Percentiles rank a stretch among this genome's conserved stretches.
These are phyloP conservation scores for Onygenales sp. DNA, from an alignment of 2,329 filamentous ascomycete genomes.

Conservation along the genomic window DNA sequence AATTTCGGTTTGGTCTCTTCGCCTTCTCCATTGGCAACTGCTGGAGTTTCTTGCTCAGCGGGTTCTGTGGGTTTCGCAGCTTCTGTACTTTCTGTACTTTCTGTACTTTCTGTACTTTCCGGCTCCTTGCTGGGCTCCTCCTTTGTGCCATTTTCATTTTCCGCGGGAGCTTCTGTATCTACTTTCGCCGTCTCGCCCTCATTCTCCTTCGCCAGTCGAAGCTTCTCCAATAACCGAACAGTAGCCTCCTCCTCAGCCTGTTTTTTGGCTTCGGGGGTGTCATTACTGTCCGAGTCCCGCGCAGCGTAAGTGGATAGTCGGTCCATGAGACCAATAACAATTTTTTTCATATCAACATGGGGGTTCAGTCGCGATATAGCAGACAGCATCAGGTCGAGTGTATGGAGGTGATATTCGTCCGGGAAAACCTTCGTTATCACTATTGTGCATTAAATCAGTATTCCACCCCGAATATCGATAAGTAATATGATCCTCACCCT, in stretches of 20 bases:
- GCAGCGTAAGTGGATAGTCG: conserved; percentile 90
- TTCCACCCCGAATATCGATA: neutral
- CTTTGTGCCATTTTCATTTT: conserved; percentile 27
- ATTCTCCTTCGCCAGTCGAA: conserved; percentile 46
- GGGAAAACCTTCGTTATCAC: conserved; percentile 99
- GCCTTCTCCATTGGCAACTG: conserved; percentile 25
- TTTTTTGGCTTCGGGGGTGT: conserved; percentile 62
- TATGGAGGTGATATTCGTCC: conserved; percentile 96
- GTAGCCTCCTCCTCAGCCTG: conserved; percentile 80
- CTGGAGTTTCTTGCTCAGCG: conserved; percentile 14
- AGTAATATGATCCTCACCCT: conserved; percentile 41
- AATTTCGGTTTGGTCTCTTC: conserved; percentile 28
- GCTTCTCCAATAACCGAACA: conserved; percentile 64
- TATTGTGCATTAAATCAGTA: conserved; percentile 25
- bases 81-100: conserved; percentile 10
- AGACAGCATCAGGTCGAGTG: conserved; percentile 85
- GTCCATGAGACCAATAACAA: conserved; percentile 97
- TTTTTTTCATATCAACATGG: conserved; percentile 94
- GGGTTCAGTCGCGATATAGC: conserved; percentile 90
- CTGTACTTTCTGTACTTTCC: conserved; percentile 25
- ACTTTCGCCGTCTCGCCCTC: conserved; percentile 24
- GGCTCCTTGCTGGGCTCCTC: conserved; percentile 3
- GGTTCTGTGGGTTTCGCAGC: conserved; percentile 13
- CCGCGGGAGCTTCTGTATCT: conserved; percentile 10
- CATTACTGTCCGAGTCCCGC: conserved; percentile 63